Evolutionary conservation across 495 filamentous ascomycete species (phyloP).

Genomic region (Echria macrotheca): DNA sequence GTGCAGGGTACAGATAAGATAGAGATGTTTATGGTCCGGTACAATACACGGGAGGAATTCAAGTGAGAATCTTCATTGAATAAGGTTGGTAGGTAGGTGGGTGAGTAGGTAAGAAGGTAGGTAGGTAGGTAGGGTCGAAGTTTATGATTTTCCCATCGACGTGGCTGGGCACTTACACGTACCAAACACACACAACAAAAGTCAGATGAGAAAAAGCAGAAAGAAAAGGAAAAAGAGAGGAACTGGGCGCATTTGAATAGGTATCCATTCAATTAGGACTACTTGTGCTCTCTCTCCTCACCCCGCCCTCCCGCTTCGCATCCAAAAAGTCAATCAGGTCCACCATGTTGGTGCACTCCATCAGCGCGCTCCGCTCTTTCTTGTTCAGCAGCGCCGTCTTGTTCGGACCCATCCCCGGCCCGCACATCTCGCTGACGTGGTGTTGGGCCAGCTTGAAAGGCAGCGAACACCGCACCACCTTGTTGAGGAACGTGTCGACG

Average conservation of each 20-base stretch:
- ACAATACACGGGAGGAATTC: too few relatives aligned
- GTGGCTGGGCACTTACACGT: too few relatives aligned
- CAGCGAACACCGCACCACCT: conserved; percentile 46
- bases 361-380: conserved; percentile 46
- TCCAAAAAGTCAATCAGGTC: conserved; percentile 60
- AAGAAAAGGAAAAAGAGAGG: too few relatives aligned
- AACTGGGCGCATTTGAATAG: too few relatives aligned
- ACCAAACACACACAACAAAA: too few relatives aligned
- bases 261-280: too few relatives aligned
- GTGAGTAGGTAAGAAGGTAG: not conserved
- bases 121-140: not conserved
- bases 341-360: conserved; percentile 46
- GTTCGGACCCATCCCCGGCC: conserved; percentile 42
- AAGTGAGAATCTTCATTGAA: too few relatives aligned
- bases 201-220: too few relatives aligned
- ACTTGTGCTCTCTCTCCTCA: conserved; percentile 15
- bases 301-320: conserved; percentile 15
- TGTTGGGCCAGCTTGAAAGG: conserved; percentile 56
- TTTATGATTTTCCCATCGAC: not conserved
- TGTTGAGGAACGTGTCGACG: conserved; percentile 52
- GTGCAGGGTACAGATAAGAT: too few relatives aligned
- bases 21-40: too few relatives aligned
- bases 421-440: conserved; percentile 60
- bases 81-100: not conserved
- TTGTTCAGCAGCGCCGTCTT: conserved; percentile 44